Percentiles rank a stretch among this genome's conserved stretches.
Conservation (phyloP, 331 rosid species). For the Erythrophleum ivorense region DNA sequence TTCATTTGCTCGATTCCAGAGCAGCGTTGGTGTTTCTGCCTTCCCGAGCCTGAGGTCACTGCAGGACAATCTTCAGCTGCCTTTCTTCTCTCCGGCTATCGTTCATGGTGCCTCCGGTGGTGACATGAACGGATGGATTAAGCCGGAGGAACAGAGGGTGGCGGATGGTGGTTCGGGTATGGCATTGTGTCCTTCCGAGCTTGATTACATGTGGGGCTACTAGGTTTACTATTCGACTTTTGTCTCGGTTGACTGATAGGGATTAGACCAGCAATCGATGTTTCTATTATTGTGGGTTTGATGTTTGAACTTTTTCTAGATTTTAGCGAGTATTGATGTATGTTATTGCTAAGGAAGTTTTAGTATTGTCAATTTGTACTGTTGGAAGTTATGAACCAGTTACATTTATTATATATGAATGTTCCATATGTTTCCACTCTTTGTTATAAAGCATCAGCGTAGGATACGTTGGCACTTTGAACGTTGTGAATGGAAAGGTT, state of each 20-base stretch:
- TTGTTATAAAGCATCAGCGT: neutral
- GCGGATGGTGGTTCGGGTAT: conserved; percentile 25
- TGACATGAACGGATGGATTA: conserved; percentile 46
- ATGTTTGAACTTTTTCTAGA: neutral
- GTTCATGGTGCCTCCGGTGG: conserved; percentile 18
- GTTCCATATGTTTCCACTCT: neutral
- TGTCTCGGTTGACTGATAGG: conserved; percentile 17
- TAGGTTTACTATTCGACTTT: conserved; percentile 12
- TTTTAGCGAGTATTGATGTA: neutral
- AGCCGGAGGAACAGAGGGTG: conserved; percentile 50
- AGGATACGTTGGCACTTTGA: neutral
- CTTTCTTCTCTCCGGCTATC: conserved; percentile 52
- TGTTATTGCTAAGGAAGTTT: conserved; percentile 2
- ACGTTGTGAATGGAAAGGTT: neutral
- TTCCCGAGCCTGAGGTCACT: conserved; percentile 85
- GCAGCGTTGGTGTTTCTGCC: conserved; percentile 61
- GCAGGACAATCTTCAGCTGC: conserved; percentile 85
- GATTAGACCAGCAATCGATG: neutral
- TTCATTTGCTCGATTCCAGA: conserved; percentile 52
- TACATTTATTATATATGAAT: neutral
- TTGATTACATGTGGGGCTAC: conserved; percentile 91
- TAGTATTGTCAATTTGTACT: neutral
- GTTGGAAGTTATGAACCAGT: neutral
- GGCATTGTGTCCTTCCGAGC: conserved; percentile 58
- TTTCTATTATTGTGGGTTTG: neutral